Base-by-base conservation (phyloP, 441 rosid species). In the Dalechampia spathulata region DNA sequence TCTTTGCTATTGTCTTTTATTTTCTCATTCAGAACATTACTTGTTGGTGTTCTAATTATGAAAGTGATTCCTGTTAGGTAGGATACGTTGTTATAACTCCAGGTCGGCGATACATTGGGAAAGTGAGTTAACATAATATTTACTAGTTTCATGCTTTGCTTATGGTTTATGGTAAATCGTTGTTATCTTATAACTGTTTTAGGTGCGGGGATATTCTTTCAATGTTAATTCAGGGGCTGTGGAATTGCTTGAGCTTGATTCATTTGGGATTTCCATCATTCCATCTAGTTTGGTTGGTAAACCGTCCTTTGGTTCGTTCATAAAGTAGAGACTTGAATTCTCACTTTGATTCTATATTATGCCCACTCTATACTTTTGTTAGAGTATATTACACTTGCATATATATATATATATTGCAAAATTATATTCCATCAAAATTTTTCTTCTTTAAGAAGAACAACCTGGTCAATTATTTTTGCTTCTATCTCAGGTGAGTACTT, bases 121-220 rank as follows among this genome's bases (percentile, higher is more conserved):
- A 88, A 95, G 96, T 86, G 58, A 53, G 64, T 47, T 34, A 27
- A 26, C 51, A 28, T 19, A 52, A 22, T 40, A 47, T 54, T 42
- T 47, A 23, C 52, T 40, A 39, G 30, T 45, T 21, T 19, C 38
- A 34, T 2, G 23, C 21, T 64, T 10, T 45, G 38, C 66, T 40
- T 32, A 26, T 44, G 12, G 2, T 34, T 41, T 36, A 58, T 32
- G 21, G 23, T n/a, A 38, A 38, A 23, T 67, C 40, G 42, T 65
- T 25, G 9, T 28, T 40, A 38, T 36, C 36, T 30, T 57, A 17
- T 22, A 19, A 30, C 0, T 46, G 26, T 58, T 52, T 43, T 60
- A 87, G 98, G 96, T 87, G 66, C 81, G 90, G 55, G 95, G 96
- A 56, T 91, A 82, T 76, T 68, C 84, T n/a, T 86, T 87, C 74